Base-by-base conservation (phyloP, 495 filamentous ascomycete species). In the Letharia lupina region DNA sequence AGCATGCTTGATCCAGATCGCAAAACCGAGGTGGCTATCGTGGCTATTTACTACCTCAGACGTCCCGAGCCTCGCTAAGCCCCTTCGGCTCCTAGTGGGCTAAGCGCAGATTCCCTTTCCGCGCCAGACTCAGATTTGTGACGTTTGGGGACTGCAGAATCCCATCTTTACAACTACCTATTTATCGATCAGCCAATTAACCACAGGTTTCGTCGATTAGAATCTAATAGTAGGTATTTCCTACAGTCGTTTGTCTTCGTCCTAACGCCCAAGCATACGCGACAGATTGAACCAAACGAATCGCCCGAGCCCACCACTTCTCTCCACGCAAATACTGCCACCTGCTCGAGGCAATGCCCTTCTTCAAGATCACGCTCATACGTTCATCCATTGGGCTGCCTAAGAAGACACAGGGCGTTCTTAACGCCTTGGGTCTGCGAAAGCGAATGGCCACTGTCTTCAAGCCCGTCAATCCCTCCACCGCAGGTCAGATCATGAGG, bases 401-500 rank as follows among this genome's bases (percentile, higher is more conserved):
- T 13, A 77, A 85, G 70, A 87, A 89, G 72, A 89, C 87, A 67
- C 84, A 84, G 77, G 91, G 89, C 70, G 90, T 96, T 61, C 89
- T 99, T 60, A 83, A 86, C 70, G 89, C 95, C 11, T 87, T 99
- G 42, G 95, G 95, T 37, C 84, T 99, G 48, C 89, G 88, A 65
- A 90, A 91, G 74, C 89, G 94, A 70, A 88, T 89, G 83, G 84
- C 83, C 67, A 93, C 89, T 65, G 95, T 98, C 70, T 99, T 96
- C 83, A 88, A 96, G 74, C 88, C 90, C 42, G 94, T 96, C 64
- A 84, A 85, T 39, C 82, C 85, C 23, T 86, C 92, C 67, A 83
- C 90, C 63, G 95, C 95, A 6, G 95, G 95, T 76, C 91, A 96
- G 79, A 94, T 99, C 76, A 89, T 98, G 85, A 91, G 89, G 75